Base-by-base conservation (phyloP, 2,329 filamentous ascomycete genomes). In the Xylaria sp. region DNA sequence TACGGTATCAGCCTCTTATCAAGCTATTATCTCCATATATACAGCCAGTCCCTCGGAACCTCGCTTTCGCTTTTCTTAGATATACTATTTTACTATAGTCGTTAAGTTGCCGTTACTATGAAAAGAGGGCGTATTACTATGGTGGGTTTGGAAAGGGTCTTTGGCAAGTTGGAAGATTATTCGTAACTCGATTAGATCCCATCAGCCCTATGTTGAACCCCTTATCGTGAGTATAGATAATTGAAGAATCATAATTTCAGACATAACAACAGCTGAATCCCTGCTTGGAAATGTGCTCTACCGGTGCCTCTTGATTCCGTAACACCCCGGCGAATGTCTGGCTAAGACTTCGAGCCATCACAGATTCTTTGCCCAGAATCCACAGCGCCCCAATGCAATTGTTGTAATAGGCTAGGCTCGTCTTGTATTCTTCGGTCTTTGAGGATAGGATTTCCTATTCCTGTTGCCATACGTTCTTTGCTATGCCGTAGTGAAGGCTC, bases 281-380 rank as follows among this genome's bases (percentile, higher is more conserved):
- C 39, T 41, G 39, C 39, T 41, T 41, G 15, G 15, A 41, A 41
- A 41, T 18, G 39, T 18, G 13, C 39, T 41, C 15, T 41, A 41
- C 39, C 15, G 15, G 39, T 41, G 6, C 39, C 15, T 41, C 13
- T 41, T 41, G 39, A 41, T 41, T 41, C 39, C 39, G 13, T 41
- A 34, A 34, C 32, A 34, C 32, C 32, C 9, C 18, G 43, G 12
- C 20, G 15, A 63, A 34, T 0, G 58, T 10, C 53, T 58, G 30
- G 53, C 61, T 52, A 12, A 58, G 4, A 25, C 61, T 62, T 53
- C 69, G 59, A 43, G 69, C 60, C 64, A 71, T 87, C 69, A 87
- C 86, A 2, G 85, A 87, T 72, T 87, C 88, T 65, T 83, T 82
- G 2, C 86, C 86, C 20, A 88, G 76, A 61, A 83, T 84, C 80